A percentile compares a stretch with the other conserved stretches of the same genome.
phyloP scores from a whole-genome alignment of 2,329 filamentous ascomycete species.

The Calonectria montana region DNA sequence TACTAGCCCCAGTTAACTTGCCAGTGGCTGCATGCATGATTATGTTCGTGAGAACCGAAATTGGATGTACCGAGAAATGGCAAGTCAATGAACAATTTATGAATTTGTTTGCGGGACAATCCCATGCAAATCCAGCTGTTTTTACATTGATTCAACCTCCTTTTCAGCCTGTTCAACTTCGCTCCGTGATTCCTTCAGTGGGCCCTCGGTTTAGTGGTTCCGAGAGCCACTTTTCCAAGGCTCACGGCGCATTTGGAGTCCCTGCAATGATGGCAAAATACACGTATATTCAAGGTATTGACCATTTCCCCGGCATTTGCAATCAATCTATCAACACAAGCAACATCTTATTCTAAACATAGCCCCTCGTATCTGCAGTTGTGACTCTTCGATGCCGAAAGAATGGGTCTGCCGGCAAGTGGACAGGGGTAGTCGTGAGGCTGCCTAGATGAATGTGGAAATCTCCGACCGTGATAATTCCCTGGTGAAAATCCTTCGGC shows the following conservation, averaged over 20 bases:
- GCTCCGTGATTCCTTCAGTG: not conserved
- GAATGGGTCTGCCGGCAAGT: not conserved
- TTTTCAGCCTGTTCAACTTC: not conserved
- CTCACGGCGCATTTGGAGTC: not conserved
- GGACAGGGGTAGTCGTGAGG: not conserved
- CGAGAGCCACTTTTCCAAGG: not conserved
- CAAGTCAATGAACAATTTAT: too few relatives aligned
- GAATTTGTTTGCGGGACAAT: too few relatives aligned
- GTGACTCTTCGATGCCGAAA: not conserved
- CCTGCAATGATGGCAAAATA: not conserved
- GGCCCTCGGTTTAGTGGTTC: not conserved
- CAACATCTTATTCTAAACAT: not conserved
- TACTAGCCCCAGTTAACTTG: too few relatives aligned
- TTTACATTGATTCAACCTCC: too few relatives aligned
- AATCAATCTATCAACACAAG: not conserved
- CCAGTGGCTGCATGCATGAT: too few relatives aligned
- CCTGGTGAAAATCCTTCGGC: not conserved
- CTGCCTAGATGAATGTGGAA: not conserved
- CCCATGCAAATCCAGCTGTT: too few relatives aligned
- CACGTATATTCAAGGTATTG: not conserved
- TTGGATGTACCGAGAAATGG: too few relatives aligned
- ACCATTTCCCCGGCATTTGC: not conserved
- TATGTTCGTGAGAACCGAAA: too few relatives aligned
- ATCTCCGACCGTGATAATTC: not conserved
- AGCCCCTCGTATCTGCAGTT: not conserved